phyloP scores from a whole-genome alignment of 78 protist species.

The Dictyostelium capitatum region DNA sequence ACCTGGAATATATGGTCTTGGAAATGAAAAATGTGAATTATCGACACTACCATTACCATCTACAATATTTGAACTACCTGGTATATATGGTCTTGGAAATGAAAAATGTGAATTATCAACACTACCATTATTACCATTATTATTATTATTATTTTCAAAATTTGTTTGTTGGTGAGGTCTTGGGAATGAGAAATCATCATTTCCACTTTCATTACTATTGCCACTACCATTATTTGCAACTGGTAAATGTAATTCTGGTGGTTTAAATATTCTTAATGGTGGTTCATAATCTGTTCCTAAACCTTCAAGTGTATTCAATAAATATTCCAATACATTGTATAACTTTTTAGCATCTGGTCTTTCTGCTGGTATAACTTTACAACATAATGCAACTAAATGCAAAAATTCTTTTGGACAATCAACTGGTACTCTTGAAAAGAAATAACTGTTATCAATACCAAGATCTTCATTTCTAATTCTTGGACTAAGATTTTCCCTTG shows the following conservation, averaged over 20 bases:
- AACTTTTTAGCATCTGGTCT: slow-evolving; percentile 33
- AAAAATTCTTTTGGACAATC: slow-evolving; percentile 53
- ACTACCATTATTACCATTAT: not conserved
- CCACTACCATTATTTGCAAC: not conserved
- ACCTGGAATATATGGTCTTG: slow-evolving; percentile 47
- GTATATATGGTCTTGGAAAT: slow-evolving; percentile 71
- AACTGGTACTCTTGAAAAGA: not conserved
- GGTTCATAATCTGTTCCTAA: not conserved
- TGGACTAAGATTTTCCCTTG: slow-evolving; percentile 38
- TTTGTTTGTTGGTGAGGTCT: slow-evolving; percentile 16
- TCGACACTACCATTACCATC: not conserved
- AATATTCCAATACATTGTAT: not conserved
- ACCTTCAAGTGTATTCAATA: not conserved
- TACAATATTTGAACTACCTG: not conserved
- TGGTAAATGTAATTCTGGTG: slow-evolving; percentile 54
- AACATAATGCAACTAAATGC: slow-evolving; percentile 32
- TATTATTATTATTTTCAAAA: not conserved
- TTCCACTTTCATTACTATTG: not conserved
- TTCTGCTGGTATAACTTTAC: slow-evolving; percentile 11
- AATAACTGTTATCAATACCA: slow-evolving; percentile 34
- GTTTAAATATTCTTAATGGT: slow-evolving; percentile 57
- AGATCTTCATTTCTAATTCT: slow-evolving; percentile 59
- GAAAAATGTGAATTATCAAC: slow-evolving; percentile 30
- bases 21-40: slow-evolving; percentile 56
- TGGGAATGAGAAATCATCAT: slow-evolving; percentile 30